Base-by-base conservation (phyloP, 1,139 yeast genomes). In the Debaryomycetaceae sp. region DNA sequence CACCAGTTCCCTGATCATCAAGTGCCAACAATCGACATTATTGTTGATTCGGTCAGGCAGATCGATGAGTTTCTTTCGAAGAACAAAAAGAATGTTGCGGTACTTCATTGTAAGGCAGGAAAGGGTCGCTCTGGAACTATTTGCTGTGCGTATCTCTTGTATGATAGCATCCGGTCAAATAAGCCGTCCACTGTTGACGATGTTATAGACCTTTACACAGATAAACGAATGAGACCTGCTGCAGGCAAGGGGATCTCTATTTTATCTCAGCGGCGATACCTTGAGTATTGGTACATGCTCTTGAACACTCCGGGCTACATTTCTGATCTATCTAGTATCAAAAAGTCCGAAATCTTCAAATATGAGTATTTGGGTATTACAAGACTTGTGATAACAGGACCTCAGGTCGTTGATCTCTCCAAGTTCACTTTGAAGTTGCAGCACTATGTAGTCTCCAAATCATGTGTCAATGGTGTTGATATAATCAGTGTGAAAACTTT, bases 101-200 rank as follows among this genome's bases (percentile, higher is more conserved):
- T 89, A 0, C 61, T 91, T 7, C 98, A 92, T 56, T 92, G 98
- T 56, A 83, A 86, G 52, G 89, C 88, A 43, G 98, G 98, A 0
- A 91, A 88, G 57, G 98, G 98, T 0, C 66, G 98, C 28, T 82
- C 95, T 0, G 98, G 98, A 0, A 77, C 91, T 0, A 63, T 87
- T 3, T 75, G 78, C 3, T 79, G 89, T 50, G 87, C 91, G 0
- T 85, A 81, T 52, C 58, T 91, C 44, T 80, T 89, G 75, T 60
- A 51, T 45, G 65, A 71, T 36, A 59, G 62, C 55, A 3, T 46
- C 63, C 39, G 31, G 9, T 28, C 18, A 5, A 44, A 49, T 3
- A 28, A 37, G 2, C 28, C 16, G 4, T 28, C 48, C n/a, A 49
- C 67, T 1, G 63, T 73, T 22, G 59, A 65, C 1, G 70, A 66